Base-by-base conservation (phyloP, 202 grass and related monocot genomes). In the Eragrostis tef region DNA sequence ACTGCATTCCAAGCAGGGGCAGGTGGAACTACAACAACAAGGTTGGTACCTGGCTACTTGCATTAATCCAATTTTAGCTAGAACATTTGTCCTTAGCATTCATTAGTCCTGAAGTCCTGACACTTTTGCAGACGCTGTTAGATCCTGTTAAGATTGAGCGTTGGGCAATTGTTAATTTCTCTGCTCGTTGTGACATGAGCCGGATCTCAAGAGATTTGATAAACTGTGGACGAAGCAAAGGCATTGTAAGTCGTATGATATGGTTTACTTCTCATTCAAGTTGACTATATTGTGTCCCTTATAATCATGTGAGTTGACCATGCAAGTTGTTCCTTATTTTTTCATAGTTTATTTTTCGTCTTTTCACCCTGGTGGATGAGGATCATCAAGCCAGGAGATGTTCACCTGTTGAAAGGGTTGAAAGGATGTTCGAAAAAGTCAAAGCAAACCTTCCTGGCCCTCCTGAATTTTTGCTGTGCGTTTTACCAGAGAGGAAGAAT, bases 111-210 rank as follows among this genome's bases (percentile, higher is more conserved):
- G 19, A 70, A 36, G 5, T 64, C 34, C 34, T 88, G 19, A 70
- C 36, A n/a, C 66, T 47, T 66, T 58, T 83, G 63, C 84, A 97
- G 94, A 97, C 71, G 72, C 77, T 97, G 27, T 86, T 79, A 25
- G 71, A 75, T 16, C 91, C 94, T 9, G 81, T 91, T 61, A 89
- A 53, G 71, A 97, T 97, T 81, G 86, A 90, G 50, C 71, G 62
- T 16, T 97, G 94, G 94, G 92, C 91, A 46, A 92, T 97, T 75
- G 92, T 91, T 62, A 97, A 97, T 88, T 97, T 97, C 77, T 97
- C 94, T 60, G 83, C 94, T 75, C 90, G 88, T 36, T 88, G 91
- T 91, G 91, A 97, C 78, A 91, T 94, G 86, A 92, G 89, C 84
- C 71, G 86, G 73, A 85, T 97, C 17, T 94, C 92, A 89, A 86